Evolutionary conservation across 2,329 filamentous ascomycete genomes (phyloP), one percentile per base, ranked within the genome.

Genomic region (Rachicladosporium sp.): DNA sequence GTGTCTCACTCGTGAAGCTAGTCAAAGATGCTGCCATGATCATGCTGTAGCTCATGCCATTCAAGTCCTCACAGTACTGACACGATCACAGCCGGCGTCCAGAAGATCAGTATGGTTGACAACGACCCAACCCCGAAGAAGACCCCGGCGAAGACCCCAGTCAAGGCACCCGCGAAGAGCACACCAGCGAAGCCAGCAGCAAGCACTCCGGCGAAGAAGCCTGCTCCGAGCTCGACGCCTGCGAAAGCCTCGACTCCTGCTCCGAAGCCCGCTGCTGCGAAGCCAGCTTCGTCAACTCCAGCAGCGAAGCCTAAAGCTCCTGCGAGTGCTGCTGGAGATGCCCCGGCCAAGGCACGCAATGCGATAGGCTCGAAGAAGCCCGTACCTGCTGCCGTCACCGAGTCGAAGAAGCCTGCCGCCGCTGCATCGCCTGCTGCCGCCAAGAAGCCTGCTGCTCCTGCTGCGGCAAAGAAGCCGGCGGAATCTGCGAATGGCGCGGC

Each of bases 41-140:
- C 33, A 11, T 7, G 12, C 33, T 33, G 19, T 12, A 33, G 29
- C 13, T 23, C 19, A 7, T 12, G 31, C 29, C 10, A 10, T 27
- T n/a, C 13, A 33, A 30, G 21, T 6, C 2, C 10, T 7, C 5
- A 34, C 29, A 42, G 41, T 19, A 42, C 31, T n/a, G 33, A 37
- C 15, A n/a, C 23, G n/a, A 13, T 29, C 4, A 38, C 40, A 53
- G 52, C 43, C 34, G 47, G 53, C 35, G 49, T 55, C 42, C 43
- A 46, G 12, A 53, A 53, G 39, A 58, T 58, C 47, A 54, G 39
- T 33, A 56, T 58, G 52, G 51, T 57, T 29, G 54, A 58, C 49
- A 57, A 56, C 44, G 55, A 56, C 31, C 27, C 37, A 23, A 31
- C 45, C 3, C 38, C 47, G 2, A 50, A 52, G 39, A 48, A 47